Percentiles rank a stretch among this genome's conserved stretches.
These are phyloP conservation scores for Ceratocystis albifundus DNA, from an alignment of 2,329 filamentous ascomycete genomes.

Conservation along the genomic window DNA sequence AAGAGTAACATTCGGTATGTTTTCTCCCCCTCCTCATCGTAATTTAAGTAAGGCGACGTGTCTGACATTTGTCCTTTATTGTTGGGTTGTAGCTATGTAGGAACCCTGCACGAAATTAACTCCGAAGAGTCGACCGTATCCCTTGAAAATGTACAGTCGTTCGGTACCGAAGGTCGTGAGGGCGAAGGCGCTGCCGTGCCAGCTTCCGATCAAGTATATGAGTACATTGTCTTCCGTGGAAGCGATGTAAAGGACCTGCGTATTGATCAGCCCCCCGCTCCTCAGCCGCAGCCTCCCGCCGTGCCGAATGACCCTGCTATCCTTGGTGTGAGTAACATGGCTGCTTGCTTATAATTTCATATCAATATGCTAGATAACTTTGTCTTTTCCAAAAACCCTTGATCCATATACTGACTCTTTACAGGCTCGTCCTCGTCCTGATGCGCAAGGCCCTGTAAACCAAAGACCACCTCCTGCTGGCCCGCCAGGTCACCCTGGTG, in stretches of 20 bases:
- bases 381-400: neutral
- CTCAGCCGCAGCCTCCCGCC: slow-evolving; percentile 58
- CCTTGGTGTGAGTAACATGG: slow-evolving; percentile 69
- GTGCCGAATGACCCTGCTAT: slow-evolving; percentile 94
- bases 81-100: slow-evolving; percentile 63
- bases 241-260: slow-evolving; percentile 97
- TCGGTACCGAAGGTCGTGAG: slow-evolving; percentile 83
- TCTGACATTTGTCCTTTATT: slow-evolving; percentile 27
- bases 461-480: slow-evolving; percentile 12
- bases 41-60: slow-evolving; percentile 10
- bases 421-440: slow-evolving; percentile 24
- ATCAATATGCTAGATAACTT: neutral
- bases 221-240: slow-evolving; percentile 96
- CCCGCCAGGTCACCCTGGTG: slow-evolving; percentile 16
- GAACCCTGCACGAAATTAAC: slow-evolving; percentile 94
- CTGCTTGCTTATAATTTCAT: neutral
- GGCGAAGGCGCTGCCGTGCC: slow-evolving; percentile 59
- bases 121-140: slow-evolving; percentile 94
- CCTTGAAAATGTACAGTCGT: slow-evolving; percentile 89
- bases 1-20: slow-evolving; percentile 92
- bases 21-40: slow-evolving; percentile 15
- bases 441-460: slow-evolving; percentile 18
- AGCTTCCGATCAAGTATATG: slow-evolving; percentile 79
- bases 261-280: slow-evolving; percentile 71
- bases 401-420: neutral